Conservation (phyloP, 179 eudicot species). For the Amaranthus tricolor region DNA sequence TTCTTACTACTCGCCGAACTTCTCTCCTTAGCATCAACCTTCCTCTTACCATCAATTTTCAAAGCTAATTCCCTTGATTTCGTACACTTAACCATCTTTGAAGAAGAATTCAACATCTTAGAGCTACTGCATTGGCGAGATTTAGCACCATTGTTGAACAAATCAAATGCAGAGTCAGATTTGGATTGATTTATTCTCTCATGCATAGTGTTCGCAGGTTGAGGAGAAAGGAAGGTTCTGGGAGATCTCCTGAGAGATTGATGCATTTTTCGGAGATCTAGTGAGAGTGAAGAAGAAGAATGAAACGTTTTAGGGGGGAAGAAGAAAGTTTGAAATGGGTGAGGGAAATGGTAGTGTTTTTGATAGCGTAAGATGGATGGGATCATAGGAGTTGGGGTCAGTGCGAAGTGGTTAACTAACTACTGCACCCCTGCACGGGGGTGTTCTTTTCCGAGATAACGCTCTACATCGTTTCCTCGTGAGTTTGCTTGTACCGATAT, state of each 20-base stretch:
- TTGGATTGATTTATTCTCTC: not conserved
- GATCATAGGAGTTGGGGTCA: not conserved
- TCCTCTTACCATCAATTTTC: constrained; percentile 14
- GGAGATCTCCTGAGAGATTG: constrained; percentile 19
- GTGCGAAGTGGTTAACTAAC: not conserved
- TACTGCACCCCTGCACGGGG: too few species aligned
- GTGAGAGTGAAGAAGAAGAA: not conserved
- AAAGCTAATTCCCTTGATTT: constrained; percentile 22
- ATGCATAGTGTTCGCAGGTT: not conserved
- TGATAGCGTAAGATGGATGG: not conserved
- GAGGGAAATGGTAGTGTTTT: not conserved
- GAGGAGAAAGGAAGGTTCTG: constrained; percentile 11
- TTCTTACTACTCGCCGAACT: not conserved
- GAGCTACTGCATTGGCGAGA: constrained; percentile 14
- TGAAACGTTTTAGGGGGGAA: not conserved
- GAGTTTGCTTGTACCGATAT: not conserved
- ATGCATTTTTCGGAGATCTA: not conserved
- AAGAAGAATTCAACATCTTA: constrained; percentile 3
- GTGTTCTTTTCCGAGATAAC: not conserved
- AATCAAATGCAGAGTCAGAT: not conserved
- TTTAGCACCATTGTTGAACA: not conserved
- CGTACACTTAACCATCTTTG: constrained; percentile 26
- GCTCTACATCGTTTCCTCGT: not conserved
- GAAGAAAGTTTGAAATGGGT: not conserved
- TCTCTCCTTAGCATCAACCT: constrained; percentile 5